Evolutionary conservation across 495 filamentous ascomycete species (phyloP), one percentile per base, ranked within the genome.

Genomic region (Penicillium goetzii): DNA sequence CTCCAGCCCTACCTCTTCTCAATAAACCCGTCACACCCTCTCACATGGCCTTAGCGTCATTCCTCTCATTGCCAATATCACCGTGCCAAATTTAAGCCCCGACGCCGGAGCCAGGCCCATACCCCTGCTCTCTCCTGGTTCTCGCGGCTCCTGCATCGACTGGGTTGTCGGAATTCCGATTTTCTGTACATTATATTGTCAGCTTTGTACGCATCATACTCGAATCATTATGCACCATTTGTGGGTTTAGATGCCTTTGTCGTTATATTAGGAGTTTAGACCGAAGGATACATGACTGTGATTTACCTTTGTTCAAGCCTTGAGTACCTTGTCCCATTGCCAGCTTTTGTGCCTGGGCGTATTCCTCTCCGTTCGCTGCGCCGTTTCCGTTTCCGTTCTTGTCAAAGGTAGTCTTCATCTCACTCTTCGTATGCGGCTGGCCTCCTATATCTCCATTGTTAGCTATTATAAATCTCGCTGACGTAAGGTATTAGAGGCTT

Each of bases 81-180:
- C 47, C 43, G 40, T 65, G 52, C 63, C 54, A 55, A 56, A 56
- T 65, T 65, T 78, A 87, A 65, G 72, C 87, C 32, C 88, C 88
- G 68, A 89, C 78, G 47, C 75, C 78, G 58, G 80, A 78, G 59
- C 83, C 83, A 71, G 73, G 78, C 49, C 86, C 86, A 81, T 90
- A 89, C 57, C 86, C 86, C 71, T 86, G 83, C 68, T 77, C 76
- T 72, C 75, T 79, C 72, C 87, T 83, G 59, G 69, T 76, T 63
- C 78, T 78, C 67, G 75, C 75, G 58, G 72, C 73, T 30, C 63
- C 72, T 52, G 70, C 72, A 62, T 80, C 76, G 52, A 64, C 76
- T 61, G 74, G 68, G 63, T 62, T 68, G 56, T 75, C 74, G 63
- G 63, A 63, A 61, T 70, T 71, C 67, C 66, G 66, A 64, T 75